Base-by-base conservation (phyloP, 2,329 filamentous ascomycete species). In the Nectriaceae sp. region DNA sequence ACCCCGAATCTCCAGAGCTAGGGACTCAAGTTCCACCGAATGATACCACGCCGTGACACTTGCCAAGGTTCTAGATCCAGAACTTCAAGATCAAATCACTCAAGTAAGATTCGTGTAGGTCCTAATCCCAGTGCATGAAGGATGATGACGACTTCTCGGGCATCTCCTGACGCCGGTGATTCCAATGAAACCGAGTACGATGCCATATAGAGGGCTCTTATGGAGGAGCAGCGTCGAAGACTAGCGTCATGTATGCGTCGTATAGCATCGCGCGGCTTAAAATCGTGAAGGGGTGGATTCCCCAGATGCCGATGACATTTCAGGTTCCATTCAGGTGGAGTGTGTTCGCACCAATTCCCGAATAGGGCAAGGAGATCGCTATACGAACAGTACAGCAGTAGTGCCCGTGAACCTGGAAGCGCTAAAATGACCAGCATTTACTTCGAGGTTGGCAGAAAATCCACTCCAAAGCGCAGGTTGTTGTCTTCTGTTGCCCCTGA, bases 311-410 rank as follows among this genome's bases (percentile, higher is more conserved):
- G 33, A 36, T 5, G 16, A 18, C 8, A 10, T 10, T 4, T 18
- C 37, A 10, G 37, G 37, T 21, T 20, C 33, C 8, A 6, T 20
- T 11, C 8, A 5, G 37, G 16, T 10, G 18, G 37, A 39, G 37
- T 11, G 8, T n/a, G 16, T 21, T 39, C 33, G 33, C 10, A 18
- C 10, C 33, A 11, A 11, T 10, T 6, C 33, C 8, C 37, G 19
- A n/a, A 36, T 29, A 8, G 37, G 37, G 16, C 6, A 39, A 21
- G 37, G 37, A 50, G 50, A 53, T 55, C 50, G 50, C 50, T 55
- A 53, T 51, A 53, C 53, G 53, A 55, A 55, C 53, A 50, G 44
- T 55, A 50, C 53, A 55, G 47, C 26, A 35, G 42, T 37, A 29
- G 40, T 40, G n/a, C n/a, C n/a, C n/a, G n/a, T n/a, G n/a, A n/a